Percentiles rank a stretch among this genome's conserved stretches.
phyloP scores from a whole-genome alignment of 2,329 filamentous ascomycete genomes.

The Phyllosticta paracitricarpa region DNA sequence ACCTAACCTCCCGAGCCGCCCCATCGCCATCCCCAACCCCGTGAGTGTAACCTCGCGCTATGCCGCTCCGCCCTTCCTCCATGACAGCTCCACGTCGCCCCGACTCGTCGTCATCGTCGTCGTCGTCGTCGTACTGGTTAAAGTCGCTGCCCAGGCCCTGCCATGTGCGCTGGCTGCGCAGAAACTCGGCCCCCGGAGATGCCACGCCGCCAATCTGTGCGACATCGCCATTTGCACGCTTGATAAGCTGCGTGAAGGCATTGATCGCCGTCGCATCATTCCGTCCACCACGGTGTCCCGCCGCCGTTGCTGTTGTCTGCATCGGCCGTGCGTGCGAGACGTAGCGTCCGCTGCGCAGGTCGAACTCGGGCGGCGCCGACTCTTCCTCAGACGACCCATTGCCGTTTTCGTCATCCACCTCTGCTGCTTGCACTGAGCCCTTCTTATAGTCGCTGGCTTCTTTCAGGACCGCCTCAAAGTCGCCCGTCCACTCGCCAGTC shows the following conservation, averaged over 20 bases:
- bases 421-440: slow-evolving; percentile 13
- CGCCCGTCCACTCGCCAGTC: slow-evolving; percentile 81
- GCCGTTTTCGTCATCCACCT: slow-evolving; percentile 26
- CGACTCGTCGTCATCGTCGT: slow-evolving; percentile 44
- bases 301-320: slow-evolving; percentile 16
- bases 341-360: slow-evolving; percentile 78
- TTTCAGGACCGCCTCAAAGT: slow-evolving; percentile 62
- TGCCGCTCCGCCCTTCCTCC: slow-evolving; percentile 77
- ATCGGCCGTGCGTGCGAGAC: slow-evolving; percentile 71
- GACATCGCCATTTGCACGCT: slow-evolving; percentile 58
- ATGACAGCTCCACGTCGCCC: slow-evolving; percentile 52
- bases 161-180: slow-evolving; percentile 79
- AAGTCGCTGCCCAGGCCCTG: slow-evolving; percentile 85
- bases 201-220: slow-evolving; percentile 73
- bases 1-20: slow-evolving; percentile 29
- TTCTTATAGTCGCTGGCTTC: slow-evolving; percentile 14
- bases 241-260: slow-evolving; percentile 40
- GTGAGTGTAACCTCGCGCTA: slow-evolving; percentile 67
- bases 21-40: slow-evolving; percentile 46
- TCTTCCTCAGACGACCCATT: slow-evolving; percentile 56
- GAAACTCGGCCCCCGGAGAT: slow-evolving; percentile 85
- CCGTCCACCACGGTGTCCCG: slow-evolving; percentile 12
- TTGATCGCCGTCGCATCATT: slow-evolving; percentile 2
- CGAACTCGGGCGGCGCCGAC: slow-evolving; percentile 73
- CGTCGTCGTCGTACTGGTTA: slow-evolving; percentile 46